These are phyloP conservation scores for Barnettozyma sucrosica DNA, from an alignment of 805 yeast genomes.

Conservation along the genomic window DNA sequence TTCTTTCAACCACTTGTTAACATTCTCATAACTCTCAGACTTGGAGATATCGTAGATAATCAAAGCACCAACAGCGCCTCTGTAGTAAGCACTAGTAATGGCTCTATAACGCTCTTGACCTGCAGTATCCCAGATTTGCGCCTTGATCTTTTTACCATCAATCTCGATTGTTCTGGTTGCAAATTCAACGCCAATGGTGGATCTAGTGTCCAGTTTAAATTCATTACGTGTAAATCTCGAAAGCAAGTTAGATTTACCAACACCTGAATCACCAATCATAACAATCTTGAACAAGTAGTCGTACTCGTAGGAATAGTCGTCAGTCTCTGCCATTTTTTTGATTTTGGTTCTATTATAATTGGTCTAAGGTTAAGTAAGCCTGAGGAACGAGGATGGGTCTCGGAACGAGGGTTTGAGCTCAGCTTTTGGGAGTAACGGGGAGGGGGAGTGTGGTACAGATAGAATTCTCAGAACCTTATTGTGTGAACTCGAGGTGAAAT, in stretches of 20 bases:
- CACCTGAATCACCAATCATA: conserved; percentile 94
- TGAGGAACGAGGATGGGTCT: not conserved
- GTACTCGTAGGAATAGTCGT: conserved; percentile 75
- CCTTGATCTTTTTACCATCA: conserved; percentile 78
- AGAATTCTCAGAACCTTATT: not conserved
- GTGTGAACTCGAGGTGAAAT: too few relatives aligned
- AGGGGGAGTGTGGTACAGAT: not conserved
- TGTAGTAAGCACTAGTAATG: conserved; percentile 91
- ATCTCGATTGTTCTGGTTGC: conserved; percentile 92
- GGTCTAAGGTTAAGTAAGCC: not conserved
- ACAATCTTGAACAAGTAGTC: conserved; percentile 92
- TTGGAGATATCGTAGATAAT: conserved; percentile 94
- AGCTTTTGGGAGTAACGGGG: not conserved
- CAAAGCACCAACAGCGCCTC: conserved; percentile 98
- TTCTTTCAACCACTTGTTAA: conserved; percentile 86
- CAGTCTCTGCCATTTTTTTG: conserved; percentile 29
- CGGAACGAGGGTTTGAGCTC: not conserved
- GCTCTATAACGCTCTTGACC: conserved; percentile 99
- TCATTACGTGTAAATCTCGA: conserved; percentile 95
- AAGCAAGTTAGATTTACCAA: conserved; percentile 90
- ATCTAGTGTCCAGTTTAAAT: conserved; percentile 87
- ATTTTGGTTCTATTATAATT: not conserved
- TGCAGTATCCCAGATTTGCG: conserved; percentile 98
- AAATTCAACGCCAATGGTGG: conserved; percentile 97
- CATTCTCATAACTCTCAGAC: conserved; percentile 78